Conservation (phyloP, 108 stramenopile species). For the Cyclotella baltica region DNA sequence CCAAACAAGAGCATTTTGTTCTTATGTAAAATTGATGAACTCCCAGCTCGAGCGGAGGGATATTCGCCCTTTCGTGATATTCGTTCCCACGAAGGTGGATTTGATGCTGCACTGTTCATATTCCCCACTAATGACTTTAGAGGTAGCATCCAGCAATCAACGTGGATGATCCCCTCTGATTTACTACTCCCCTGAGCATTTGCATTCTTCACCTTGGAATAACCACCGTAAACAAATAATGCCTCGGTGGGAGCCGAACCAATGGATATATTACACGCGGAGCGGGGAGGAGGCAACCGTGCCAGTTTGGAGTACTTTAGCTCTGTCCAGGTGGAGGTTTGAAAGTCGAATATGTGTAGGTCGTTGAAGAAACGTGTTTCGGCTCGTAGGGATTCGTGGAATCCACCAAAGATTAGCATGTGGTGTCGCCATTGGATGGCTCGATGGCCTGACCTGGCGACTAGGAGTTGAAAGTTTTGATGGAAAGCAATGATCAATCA, state of each 20-base stretch:
- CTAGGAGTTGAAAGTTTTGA: not conserved
- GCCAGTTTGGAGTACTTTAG: slow-evolving; percentile 77
- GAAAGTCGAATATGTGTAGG: slow-evolving; percentile 80
- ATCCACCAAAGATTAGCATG: slow-evolving; percentile 96
- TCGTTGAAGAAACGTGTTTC: slow-evolving; percentile 87
- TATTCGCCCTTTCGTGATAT: slow-evolving; percentile 72
- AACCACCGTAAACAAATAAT: slow-evolving; percentile 85
- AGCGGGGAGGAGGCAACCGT: slow-evolving; percentile 77
- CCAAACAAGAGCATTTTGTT: slow-evolving; percentile 83
- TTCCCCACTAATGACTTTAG: slow-evolving; percentile 61
- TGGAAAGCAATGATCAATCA: not conserved
- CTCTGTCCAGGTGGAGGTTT: slow-evolving; percentile 84
- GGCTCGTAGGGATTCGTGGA: slow-evolving; percentile 88
- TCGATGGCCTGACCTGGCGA: slow-evolving; percentile 90
- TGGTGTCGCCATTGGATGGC: slow-evolving; percentile 92
- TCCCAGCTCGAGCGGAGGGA: slow-evolving; percentile 76
- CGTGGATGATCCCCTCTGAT: slow-evolving; percentile 83
- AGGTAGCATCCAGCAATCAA: slow-evolving; percentile 86
- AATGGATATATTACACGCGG: slow-evolving; percentile 80
- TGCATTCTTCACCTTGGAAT: slow-evolving; percentile 78
- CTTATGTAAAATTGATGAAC: slow-evolving; percentile 65
- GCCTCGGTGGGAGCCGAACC: slow-evolving; percentile 54
- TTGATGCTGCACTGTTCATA: slow-evolving; percentile 10
- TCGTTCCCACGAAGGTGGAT: slow-evolving; percentile 84
- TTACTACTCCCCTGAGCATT: slow-evolving; percentile 30